Evolutionary conservation across 345 rosid species (phyloP), one percentile per base, ranked within the genome.

Genomic region (Linum tenue): DNA sequence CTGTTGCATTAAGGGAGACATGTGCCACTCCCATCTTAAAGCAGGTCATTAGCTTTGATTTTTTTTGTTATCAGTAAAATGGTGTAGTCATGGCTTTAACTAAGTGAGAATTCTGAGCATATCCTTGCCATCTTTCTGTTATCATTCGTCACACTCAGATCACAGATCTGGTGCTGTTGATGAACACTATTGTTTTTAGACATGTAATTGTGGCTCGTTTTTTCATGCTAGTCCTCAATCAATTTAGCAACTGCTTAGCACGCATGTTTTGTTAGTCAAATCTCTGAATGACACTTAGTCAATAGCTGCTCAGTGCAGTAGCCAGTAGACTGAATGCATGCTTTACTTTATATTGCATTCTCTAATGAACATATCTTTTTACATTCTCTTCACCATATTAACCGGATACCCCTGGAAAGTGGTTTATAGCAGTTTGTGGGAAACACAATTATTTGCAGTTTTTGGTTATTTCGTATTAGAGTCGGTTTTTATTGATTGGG

Each of bases 21-120:
- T 78, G 77, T 40, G 85, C 97, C 68, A 94, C 97, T 71, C 86
- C 96, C 41, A 86, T 86, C 71, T 87, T 94, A 73, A 90, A 85
- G 55, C 99, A 90, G 97, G 99, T 90, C 71, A 37, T 35, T 22
- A 37, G 37, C 36, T 10, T 22, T 57, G 38, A 17, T 37, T 17
- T 57, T 17, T 51, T 16, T 51, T 51, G 56, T 41, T 8, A 41
- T 8, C 44, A 41, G 44, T 41, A 41, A 41, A 41, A 41, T 41
- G 9, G 44, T 15, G 14, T 1, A 9, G 1, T 48, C 11, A 10
- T 9, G 2, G 36, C 60, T 57, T 57, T 37, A 57, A n/a, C 3
- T 31, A 35, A 31, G 37, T 57, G 60, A 37, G 37, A 31, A 57
- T 12, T 22, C 16, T 7, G 38, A 17, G 37, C 60, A 17, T 12